Percentiles rank a stretch among this genome's conserved stretches.
Evolutionary conservation across 305 asterid genomes (phyloP).

Genomic region (Lippia alba): DNA sequence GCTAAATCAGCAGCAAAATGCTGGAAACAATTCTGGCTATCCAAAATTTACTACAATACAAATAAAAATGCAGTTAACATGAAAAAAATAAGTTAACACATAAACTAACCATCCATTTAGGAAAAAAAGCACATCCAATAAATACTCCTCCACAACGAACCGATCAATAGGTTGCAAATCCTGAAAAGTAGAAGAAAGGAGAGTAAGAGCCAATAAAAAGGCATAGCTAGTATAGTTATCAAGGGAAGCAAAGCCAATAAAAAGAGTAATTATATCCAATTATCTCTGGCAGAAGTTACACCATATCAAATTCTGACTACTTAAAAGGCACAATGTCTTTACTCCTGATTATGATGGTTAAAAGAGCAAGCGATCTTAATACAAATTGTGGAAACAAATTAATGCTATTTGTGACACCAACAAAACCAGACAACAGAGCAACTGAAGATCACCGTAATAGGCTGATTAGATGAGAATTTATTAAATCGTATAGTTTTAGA

Average conservation of each 20-base stretch:
- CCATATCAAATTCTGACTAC: slow-evolving; percentile 3
- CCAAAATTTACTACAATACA: slow-evolving; percentile 3
- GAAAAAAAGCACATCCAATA: slow-evolving; percentile 89
- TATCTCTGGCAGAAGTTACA: slow-evolving; percentile 13
- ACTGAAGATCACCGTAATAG: neutral
- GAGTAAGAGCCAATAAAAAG: slow-evolving; percentile 30
- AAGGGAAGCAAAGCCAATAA: slow-evolving; percentile 7
- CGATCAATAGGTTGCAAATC: slow-evolving; percentile 92
- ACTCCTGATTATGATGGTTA: neutral
- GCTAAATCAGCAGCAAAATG: slow-evolving; percentile 24
- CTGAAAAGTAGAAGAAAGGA: slow-evolving; percentile 50
- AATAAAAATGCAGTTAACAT: slow-evolving; percentile 16
- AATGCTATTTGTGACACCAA: neutral
- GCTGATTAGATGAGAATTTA: neutral
- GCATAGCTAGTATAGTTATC: too few species aligned
- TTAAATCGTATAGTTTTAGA: neutral
- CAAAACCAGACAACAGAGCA: slow-evolving; percentile 3
- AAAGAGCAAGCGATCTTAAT: neutral
- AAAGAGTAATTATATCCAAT: neutral
- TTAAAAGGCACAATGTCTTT: slow-evolving; percentile 16
- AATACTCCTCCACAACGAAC: slow-evolving; percentile 92
- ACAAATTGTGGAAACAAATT: neutral
- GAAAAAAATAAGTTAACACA: slow-evolving; percentile 24
- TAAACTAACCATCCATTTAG: slow-evolving; percentile 94
- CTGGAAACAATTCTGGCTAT: slow-evolving; percentile 9